Evolutionary conservation across 2,329 filamentous ascomycete species (phyloP).

Genomic region (Myriosclerotinia scirpicola): DNA sequence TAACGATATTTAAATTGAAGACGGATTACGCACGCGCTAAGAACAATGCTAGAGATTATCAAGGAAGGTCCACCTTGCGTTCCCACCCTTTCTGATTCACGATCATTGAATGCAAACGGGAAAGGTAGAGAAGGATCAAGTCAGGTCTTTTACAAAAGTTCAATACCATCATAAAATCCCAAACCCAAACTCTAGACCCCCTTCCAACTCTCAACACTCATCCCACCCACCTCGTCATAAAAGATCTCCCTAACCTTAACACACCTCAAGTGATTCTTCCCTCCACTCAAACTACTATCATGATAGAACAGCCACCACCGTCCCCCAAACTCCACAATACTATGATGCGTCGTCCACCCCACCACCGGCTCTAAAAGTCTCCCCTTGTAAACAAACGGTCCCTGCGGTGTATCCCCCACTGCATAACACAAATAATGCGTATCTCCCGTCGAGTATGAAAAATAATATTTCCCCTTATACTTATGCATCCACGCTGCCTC

Average conservation of each 20-base stretch:
- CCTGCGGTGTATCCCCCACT: slow-evolving; percentile 60
- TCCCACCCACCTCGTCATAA: slow-evolving; percentile 65
- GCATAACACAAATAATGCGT: slow-evolving; percentile 74
- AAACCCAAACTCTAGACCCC: background rate
- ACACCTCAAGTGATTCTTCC: slow-evolving; percentile 68
- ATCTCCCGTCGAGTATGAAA: slow-evolving; percentile 76
- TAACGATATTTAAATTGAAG: too few species aligned
- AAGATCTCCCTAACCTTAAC: slow-evolving; percentile 76
- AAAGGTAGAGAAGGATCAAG: too few species aligned
- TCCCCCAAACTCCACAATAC: slow-evolving; percentile 70
- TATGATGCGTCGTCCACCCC: slow-evolving; percentile 82
- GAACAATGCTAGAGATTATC: too few species aligned
- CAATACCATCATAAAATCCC: too few species aligned
- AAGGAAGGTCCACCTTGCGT: too few species aligned
- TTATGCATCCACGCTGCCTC: slow-evolving; percentile 82
- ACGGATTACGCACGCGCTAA: too few species aligned
- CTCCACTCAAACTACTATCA: slow-evolving; percentile 66
- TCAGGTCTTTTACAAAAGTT: too few species aligned
- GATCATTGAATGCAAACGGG: too few species aligned
- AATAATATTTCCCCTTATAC: slow-evolving; percentile 68
- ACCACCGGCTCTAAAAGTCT: slow-evolving; percentile 72
- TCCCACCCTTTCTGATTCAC: too few species aligned
- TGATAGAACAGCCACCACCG: slow-evolving; percentile 77
- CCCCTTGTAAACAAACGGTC: slow-evolving; percentile 72
- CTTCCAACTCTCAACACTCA: slow-evolving; percentile 43